Evolutionary conservation across 2,329 filamentous ascomycete genomes (phyloP).

Genomic region (Epichloe baconii): DNA sequence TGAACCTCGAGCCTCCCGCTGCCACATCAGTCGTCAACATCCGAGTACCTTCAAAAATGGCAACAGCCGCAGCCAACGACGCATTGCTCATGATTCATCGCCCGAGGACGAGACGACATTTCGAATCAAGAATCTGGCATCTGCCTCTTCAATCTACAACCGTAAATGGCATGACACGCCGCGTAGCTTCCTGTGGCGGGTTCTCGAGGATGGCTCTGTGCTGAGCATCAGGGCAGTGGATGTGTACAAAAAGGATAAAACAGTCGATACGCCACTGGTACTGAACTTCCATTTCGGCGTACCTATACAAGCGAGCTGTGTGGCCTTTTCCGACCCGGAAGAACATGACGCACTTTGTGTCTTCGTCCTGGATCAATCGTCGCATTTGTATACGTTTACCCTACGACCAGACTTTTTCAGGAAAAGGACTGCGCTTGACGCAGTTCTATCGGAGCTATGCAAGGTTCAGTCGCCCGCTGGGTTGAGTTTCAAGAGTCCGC

Average conservation of each 20-base stretch:
- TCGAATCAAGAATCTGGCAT: slow-evolving; percentile 58
- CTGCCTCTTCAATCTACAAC: slow-evolving; percentile 72
- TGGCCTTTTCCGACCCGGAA: slow-evolving; percentile 69
- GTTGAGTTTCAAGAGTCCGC: slow-evolving; percentile 64
- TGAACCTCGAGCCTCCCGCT: slow-evolving; percentile 66
- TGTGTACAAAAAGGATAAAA: slow-evolving; percentile 53
- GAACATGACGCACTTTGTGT: slow-evolving; percentile 67
- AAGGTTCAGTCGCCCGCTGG: slow-evolving; percentile 62
- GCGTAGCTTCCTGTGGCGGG: slow-evolving; percentile 79
- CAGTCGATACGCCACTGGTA: slow-evolving; percentile 58
- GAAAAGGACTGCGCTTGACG: slow-evolving; percentile 54
- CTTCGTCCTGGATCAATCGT: slow-evolving; percentile 67
- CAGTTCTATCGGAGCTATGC: slow-evolving; percentile 62
- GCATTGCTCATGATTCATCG: slow-evolving; percentile 17
- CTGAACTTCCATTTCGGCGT: slow-evolving; percentile 67
- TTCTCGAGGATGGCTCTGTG: slow-evolving; percentile 66
- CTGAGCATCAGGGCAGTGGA: slow-evolving; percentile 78
- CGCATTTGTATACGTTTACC: slow-evolving; percentile 72
- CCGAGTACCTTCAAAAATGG: slow-evolving; percentile 45
- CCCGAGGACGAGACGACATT: slow-evolving; percentile 63
- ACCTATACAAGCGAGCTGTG: slow-evolving; percentile 60
- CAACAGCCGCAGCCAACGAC: slow-evolving; percentile 31
- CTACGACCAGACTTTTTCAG: slow-evolving; percentile 73
- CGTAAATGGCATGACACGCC: slow-evolving; percentile 63
- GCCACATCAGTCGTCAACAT: slow-evolving; percentile 58